These are phyloP conservation scores for Exophiala calicioides DNA, from an alignment of 2,329 filamentous ascomycete genomes.

Conservation along the genomic window DNA sequence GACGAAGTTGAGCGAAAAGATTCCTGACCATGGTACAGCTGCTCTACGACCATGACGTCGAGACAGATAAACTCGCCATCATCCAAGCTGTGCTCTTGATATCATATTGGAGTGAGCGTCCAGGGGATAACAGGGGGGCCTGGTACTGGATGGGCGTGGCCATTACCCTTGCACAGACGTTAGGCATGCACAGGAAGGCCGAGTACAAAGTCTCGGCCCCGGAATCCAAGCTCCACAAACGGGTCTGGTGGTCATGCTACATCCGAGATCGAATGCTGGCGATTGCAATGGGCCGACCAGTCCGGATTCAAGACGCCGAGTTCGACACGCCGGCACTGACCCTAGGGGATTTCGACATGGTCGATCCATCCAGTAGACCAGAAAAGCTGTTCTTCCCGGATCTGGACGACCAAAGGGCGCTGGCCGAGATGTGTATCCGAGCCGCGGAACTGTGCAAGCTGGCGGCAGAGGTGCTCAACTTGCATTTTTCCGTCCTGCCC, in stretches of 20 bases:
- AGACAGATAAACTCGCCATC: conserved; percentile 80
- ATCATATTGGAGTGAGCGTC: conserved; percentile 97
- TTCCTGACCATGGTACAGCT: conserved; percentile 54
- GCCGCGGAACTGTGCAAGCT: neutral
- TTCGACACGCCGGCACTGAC: conserved; percentile 37
- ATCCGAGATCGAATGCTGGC: conserved; percentile 91
- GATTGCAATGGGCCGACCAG: conserved; percentile 86
- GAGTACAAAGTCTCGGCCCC: conserved; percentile 71
- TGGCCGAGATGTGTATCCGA: conserved; percentile 1
- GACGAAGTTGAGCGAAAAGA: neutral
- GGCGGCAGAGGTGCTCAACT: neutral
- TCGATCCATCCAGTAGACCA: neutral
- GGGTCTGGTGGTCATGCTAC: conserved; percentile 97
- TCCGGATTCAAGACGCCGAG: conserved; percentile 79
- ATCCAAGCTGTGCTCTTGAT: conserved; percentile 86
- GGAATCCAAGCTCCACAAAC: conserved; percentile 81
- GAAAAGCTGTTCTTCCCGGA: neutral
- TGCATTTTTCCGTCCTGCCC: conserved; percentile 4
- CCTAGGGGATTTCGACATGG: conserved; percentile 3
- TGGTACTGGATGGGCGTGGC: conserved; percentile 99
- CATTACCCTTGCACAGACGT: conserved; percentile 86
- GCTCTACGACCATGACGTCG: conserved; percentile 92
- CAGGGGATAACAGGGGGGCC: conserved; percentile 93
- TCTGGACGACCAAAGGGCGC: neutral
- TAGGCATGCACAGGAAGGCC: conserved; percentile 88